These are phyloP conservation scores for Talaromyces sp. DNA, from an alignment of 2,329 filamentous ascomycete genomes.

Conservation along the genomic window DNA sequence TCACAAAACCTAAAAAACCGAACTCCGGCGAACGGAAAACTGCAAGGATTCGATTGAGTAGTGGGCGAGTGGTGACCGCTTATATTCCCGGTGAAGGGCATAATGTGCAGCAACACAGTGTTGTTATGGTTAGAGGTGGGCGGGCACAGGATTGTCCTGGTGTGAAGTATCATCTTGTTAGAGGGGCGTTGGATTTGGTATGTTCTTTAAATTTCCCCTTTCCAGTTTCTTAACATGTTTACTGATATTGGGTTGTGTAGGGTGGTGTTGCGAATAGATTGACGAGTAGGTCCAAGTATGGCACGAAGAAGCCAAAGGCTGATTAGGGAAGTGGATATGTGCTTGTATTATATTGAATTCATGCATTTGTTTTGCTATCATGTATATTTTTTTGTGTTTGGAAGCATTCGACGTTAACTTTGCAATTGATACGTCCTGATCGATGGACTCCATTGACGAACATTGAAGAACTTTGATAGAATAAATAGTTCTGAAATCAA, in stretches of 20 bases:
- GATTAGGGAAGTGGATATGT: constrained; percentile 37
- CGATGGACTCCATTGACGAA: too few species aligned
- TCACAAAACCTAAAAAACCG: constrained; percentile 95
- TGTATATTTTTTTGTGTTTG: too few species aligned
- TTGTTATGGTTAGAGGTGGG: constrained; percentile 91
- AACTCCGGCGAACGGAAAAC: constrained; percentile 97
- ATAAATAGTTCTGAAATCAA: too few species aligned
- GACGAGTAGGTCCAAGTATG: constrained; percentile 89
- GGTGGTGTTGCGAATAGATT: constrained; percentile 82
- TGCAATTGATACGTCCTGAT: too few species aligned
- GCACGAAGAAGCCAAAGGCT: constrained; percentile 97
- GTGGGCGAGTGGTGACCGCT: constrained; percentile 78
- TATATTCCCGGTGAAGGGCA: constrained; percentile 97
- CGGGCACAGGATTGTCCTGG: constrained; percentile 95
- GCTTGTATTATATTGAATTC: constrained; percentile 8
- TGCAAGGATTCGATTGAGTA: constrained; percentile 82
- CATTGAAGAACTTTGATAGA: too few species aligned
- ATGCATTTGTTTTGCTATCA: background rate
- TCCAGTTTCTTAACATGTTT: background rate
- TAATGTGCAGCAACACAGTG: constrained; percentile 98
- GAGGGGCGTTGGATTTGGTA: constrained; percentile 90
- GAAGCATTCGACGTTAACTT: too few species aligned
- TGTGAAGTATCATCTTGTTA: constrained; percentile 90
- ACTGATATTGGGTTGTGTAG: constrained; percentile 44
- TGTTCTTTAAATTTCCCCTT: constrained; percentile 41